phyloP scores from a whole-genome alignment of 768 basidiomycete species.

The Suillus weaverae region DNA sequence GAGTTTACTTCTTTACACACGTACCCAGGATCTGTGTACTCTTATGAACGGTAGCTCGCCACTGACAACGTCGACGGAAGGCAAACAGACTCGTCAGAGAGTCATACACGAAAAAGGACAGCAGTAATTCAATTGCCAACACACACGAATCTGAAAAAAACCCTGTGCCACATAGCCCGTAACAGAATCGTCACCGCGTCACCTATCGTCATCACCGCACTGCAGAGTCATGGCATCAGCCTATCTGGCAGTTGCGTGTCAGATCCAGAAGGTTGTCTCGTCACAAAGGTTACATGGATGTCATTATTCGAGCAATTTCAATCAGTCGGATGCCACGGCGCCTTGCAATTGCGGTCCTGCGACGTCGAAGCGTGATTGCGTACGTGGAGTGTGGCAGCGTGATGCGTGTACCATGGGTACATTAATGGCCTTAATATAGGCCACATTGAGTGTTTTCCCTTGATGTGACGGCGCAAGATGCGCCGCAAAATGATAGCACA shows the following conservation, averaged over 20 bases:
- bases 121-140: neutral
- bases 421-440: neutral
- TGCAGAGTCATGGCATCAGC: neutral
- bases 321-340: neutral
- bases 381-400: neutral
- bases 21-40: no score
- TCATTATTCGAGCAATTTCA: neutral
- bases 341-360: neutral
- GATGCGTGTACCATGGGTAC: neutral
- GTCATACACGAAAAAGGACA: neutral
- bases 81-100: neutral
- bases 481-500: no score
- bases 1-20: no score
- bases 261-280: neutral
- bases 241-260: neutral
- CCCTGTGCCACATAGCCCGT: neutral
- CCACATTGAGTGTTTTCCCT: neutral
- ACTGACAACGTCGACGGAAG: neutral
- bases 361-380: neutral
- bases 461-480: no score
- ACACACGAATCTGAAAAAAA: neutral
- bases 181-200: neutral
- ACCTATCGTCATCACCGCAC: neutral
- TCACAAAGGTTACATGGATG: neutral
- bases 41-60: neutral